phyloP scores from a whole-genome alignment of 257 asterid species.

The Solanum etuberosum region DNA sequence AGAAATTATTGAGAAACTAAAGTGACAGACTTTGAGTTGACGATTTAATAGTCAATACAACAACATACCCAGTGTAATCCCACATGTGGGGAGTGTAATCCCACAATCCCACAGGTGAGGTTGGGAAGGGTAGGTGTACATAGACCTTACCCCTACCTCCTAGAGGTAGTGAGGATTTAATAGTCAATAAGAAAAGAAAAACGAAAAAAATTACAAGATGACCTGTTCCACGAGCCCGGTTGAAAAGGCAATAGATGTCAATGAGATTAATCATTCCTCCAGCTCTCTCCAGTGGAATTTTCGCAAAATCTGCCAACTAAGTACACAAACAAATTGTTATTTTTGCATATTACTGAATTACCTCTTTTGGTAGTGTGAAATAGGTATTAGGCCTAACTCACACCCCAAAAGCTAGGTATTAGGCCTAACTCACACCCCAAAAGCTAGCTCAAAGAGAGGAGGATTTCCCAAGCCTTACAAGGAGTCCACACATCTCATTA shows the following conservation, averaged over 20 bases:
- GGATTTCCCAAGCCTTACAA: too few relatives aligned
- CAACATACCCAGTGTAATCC: not conserved
- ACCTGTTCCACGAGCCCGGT: conserved; percentile 99
- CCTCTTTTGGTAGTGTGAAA: not conserved
- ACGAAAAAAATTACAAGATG: not conserved
- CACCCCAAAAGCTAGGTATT: too few relatives aligned
- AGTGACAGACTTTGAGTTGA: not conserved
- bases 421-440: too few relatives aligned
- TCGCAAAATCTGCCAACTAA: conserved; percentile 93
- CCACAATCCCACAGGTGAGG: not conserved
- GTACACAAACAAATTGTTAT: conserved; percentile 11
- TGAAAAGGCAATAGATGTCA: conserved; percentile 89
- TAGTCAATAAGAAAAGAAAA: not conserved
- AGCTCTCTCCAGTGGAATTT: conserved; percentile 76
- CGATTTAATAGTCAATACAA: not conserved
- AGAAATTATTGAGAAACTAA: not conserved
- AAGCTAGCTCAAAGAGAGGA: too few relatives aligned
- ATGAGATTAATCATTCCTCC: conserved; percentile 92
- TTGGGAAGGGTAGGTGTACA: not conserved
- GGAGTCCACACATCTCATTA: too few relatives aligned
- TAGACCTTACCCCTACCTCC: not conserved
- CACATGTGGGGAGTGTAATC: too few relatives aligned
- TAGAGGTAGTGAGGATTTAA: not conserved
- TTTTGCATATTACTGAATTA: not conserved
- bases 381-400: too few relatives aligned